phyloP scores from a whole-genome alignment of 257 asterid species.

The Fraxinus americana region DNA sequence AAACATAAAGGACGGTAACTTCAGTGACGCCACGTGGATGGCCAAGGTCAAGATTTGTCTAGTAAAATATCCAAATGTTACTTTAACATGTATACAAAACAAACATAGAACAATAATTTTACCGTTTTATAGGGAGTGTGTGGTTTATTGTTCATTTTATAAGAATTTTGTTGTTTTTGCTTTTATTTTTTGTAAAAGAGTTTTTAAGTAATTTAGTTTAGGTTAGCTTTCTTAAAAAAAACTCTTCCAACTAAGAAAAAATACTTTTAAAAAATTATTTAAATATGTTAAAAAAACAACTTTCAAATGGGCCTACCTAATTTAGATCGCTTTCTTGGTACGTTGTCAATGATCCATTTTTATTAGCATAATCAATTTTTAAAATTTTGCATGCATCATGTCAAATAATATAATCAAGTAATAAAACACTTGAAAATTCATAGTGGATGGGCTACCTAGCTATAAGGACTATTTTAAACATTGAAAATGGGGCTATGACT shows the following conservation, averaged over 20 bases:
- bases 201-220: too few species aligned
- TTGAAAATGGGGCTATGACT: neutral
- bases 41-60: neutral
- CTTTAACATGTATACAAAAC: too few species aligned
- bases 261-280: too few species aligned
- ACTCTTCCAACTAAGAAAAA: too few species aligned
- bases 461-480: neutral
- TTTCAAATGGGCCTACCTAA: too few species aligned
- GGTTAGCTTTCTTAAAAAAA: too few species aligned
- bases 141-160: too few species aligned
- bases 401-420: neutral
- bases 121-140: neutral
- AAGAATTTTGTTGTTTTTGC: too few species aligned
- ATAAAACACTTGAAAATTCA: neutral
- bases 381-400: slow-evolving; percentile 8
- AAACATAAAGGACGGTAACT: neutral
- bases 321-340: neutral
- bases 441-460: neutral
- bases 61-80: neutral
- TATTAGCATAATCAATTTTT: neutral
- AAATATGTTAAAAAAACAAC: too few species aligned
- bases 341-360: neutral
- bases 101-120: too few species aligned
- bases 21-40: neutral
- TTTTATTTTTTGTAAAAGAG: too few species aligned